Conservation (phyloP, 768 basidiomycete genomes). For the Naematelia aurantialba region DNA sequence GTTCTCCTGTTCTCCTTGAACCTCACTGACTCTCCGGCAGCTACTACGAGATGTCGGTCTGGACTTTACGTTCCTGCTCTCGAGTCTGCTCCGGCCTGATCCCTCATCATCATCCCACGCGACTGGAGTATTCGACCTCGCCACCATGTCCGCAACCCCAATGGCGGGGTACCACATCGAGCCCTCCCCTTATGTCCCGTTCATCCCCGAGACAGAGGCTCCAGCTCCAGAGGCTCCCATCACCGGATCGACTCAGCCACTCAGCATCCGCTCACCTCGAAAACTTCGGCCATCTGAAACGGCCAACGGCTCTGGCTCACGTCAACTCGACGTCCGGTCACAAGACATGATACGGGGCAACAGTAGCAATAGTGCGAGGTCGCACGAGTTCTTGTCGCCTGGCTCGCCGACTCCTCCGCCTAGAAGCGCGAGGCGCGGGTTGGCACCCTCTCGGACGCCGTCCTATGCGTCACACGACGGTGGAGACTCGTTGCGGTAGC, state of each 20-base stretch:
- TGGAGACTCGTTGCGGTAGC: too few species aligned
- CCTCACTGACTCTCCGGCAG: slow-evolving; percentile 49
- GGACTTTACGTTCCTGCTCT: slow-evolving; percentile 89
- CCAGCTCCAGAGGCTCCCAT: slow-evolving; percentile 1
- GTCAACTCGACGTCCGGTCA: neutral
- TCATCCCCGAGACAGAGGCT: slow-evolving; percentile 10
- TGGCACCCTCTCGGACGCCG: neutral
- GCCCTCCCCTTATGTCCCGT: slow-evolving; percentile 18
- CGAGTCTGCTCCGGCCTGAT: slow-evolving; percentile 51
- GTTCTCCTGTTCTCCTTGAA: too few species aligned
- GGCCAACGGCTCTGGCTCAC: too few species aligned
- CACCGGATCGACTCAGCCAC: neutral
- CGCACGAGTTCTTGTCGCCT: neutral
- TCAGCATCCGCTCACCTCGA: neutral
- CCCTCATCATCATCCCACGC: slow-evolving; percentile 9
- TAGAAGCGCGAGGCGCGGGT: slow-evolving; percentile 10
- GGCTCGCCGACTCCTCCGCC: slow-evolving; percentile 13
- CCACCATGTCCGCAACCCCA: slow-evolving; percentile 15
- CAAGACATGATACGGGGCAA: too few species aligned
- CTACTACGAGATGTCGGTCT: slow-evolving; percentile 88
- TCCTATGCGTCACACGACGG: too few species aligned
- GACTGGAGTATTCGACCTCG: slow-evolving; percentile 16
- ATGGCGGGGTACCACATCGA: slow-evolving; percentile 19
- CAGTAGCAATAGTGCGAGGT: neutral
- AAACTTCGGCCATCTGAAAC: neutral